Conservation (phyloP, 2,329 filamentous ascomycete genomes). For the Fusarium sterilihyphosum region DNA sequence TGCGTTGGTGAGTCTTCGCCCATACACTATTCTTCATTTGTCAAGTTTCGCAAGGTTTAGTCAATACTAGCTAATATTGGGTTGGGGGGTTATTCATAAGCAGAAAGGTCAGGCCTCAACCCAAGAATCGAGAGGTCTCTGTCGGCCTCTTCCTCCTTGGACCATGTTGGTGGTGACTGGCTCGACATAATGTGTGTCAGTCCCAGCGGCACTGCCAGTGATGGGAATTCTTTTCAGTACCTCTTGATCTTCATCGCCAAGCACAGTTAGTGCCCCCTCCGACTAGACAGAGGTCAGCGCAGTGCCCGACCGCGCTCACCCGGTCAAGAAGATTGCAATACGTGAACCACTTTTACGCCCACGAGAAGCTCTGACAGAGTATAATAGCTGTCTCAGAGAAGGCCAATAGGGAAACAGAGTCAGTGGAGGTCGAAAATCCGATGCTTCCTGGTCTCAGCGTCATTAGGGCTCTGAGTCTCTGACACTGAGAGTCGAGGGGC, state of each 20-base stretch:
- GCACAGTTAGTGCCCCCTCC: no score
- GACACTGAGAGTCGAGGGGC: not conserved
- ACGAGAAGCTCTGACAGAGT: not conserved
- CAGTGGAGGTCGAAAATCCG: rapidly evolving
- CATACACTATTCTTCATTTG: no score
- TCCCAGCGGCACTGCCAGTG: not conserved
- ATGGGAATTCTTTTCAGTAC: not conserved
- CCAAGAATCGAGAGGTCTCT: no score
- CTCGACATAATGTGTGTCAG: not conserved
- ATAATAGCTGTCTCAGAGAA: rapidly evolving
- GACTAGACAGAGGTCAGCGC: no score
- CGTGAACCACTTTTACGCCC: rapidly evolving
- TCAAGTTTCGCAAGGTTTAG: no score
- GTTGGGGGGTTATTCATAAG: no score
- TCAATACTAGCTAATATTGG: no score
- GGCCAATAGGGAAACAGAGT: rapidly evolving
- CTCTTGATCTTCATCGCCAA: not conserved
- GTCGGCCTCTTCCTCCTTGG: not conserved
- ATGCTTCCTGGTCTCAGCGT: not conserved
- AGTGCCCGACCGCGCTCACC: no score
- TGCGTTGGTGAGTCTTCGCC: no score
- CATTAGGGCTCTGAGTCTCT: not conserved
- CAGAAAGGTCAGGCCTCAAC: no score
- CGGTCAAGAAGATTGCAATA: no score
- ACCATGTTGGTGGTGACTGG: not conserved